A percentile compares a stretch with the other conserved stretches of the same genome.
Evolutionary conservation across 371 early-diverging fungal species (phyloP).

Genomic region (Mortierella sp.): DNA sequence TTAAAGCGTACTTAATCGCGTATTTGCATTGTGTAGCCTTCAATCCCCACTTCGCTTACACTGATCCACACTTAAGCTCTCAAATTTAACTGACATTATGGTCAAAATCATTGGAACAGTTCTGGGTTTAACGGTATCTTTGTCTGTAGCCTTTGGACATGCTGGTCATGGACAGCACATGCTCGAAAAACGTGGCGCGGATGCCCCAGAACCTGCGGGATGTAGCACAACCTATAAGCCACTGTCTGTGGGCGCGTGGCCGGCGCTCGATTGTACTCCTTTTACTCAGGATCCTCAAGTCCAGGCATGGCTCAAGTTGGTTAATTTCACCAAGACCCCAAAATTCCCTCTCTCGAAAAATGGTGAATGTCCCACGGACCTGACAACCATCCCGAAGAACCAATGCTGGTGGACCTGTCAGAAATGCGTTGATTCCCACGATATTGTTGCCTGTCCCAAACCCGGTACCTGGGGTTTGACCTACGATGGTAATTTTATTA

Average conservation of each 20-base stretch:
- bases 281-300: slow-evolving; percentile 35
- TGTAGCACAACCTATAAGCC: slow-evolving; percentile 15
- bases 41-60: too few species aligned
- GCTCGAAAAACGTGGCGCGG: slow-evolving; percentile 20
- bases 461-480: slow-evolving; percentile 59
- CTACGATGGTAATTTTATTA: slow-evolving; percentile 28
- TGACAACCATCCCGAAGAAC: neutral
- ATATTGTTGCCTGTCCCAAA: slow-evolving; percentile 62
- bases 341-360: slow-evolving; percentile 12
- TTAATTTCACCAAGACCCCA: slow-evolving; percentile 24
- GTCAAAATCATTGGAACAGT: slow-evolving; percentile 5
- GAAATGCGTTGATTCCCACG: slow-evolving; percentile 40
- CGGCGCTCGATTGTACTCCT: slow-evolving; percentile 30
- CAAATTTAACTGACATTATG: neutral
- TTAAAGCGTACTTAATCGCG: too few species aligned
- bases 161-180: neutral
- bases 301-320: slow-evolving; percentile 27
- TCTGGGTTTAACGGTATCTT: slow-evolving; percentile 9
- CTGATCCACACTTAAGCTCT: neutral
- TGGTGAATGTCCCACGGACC: slow-evolving; percentile 13
- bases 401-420: slow-evolving; percentile 46
- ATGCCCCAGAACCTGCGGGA: neutral
- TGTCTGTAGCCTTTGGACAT: slow-evolving; percentile 18
- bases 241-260: slow-evolving; percentile 19
- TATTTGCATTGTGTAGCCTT: too few species aligned